Evolutionary conservation across 129 eudicot genomes (phyloP).

Genomic region (Apium graveolens): DNA sequence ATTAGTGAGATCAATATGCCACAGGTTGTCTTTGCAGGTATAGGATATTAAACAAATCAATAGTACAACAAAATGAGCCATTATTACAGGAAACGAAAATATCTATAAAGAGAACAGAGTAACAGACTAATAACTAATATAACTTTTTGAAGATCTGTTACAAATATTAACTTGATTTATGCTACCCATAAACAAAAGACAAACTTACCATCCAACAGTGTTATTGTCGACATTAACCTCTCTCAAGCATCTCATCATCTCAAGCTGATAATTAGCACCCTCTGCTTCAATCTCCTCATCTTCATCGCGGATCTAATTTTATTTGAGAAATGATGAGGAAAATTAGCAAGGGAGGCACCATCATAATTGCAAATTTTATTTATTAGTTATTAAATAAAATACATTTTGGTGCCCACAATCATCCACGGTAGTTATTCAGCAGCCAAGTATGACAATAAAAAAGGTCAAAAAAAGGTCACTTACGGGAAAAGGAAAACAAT

Average conservation of each 20-base stretch:
- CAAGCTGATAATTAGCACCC: constrained; percentile 99
- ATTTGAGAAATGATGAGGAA: neutral
- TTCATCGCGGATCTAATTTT: constrained; percentile 67
- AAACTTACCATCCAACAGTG: constrained; percentile 94
- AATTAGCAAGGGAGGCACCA: neutral
- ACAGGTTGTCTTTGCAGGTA: neutral
- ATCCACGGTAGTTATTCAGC: neutral
- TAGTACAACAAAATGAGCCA: neutral
- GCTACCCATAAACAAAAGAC: neutral
- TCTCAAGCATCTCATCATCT: constrained; percentile 99
- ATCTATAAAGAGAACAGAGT: neutral
- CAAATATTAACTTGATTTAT: neutral
- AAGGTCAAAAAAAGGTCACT: constrained; percentile 10
- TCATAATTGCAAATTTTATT: neutral
- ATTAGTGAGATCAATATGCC: neutral
- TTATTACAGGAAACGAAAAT: neutral
- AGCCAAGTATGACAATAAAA: neutral
- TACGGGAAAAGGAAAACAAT: constrained; percentile 98
- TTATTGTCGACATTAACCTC: constrained; percentile 99
- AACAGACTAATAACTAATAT: neutral
- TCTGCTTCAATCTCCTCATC: constrained; percentile 98
- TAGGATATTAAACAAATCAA: neutral
- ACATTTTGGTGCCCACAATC: neutral
- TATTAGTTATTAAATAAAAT: neutral
- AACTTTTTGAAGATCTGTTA: neutral